phyloP scores from a whole-genome alignment of 257 asterid species.

The Anisodus acutangulus region DNA sequence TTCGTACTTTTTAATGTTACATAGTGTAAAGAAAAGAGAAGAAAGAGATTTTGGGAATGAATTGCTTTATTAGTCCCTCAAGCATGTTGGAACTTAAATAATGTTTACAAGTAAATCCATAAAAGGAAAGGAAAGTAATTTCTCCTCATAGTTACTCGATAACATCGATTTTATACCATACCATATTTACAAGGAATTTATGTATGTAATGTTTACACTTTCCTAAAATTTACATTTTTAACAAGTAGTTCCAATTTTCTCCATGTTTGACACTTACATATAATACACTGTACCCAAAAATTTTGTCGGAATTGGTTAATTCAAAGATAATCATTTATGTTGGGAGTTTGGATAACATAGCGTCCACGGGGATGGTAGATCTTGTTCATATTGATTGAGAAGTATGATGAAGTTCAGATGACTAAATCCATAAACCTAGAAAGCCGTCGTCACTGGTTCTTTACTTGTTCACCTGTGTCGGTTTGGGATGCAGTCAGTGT shows the following conservation, averaged over 20 bases:
- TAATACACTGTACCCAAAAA: neutral
- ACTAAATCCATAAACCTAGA: neutral
- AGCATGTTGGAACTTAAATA: neutral
- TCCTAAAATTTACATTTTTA: neutral
- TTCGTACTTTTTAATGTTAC: neutral
- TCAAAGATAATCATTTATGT: neutral
- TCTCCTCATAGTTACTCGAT: neutral
- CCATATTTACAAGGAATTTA: neutral
- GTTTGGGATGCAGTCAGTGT: constrained; percentile 6
- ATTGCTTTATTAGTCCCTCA: neutral
- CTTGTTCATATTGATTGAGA: constrained; percentile 3
- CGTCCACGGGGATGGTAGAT: neutral
- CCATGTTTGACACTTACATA: neutral
- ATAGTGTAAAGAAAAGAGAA: neutral
- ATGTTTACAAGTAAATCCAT: neutral
- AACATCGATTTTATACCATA: neutral
- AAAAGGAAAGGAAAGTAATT: neutral
- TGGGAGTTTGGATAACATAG: neutral
- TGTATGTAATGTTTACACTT: neutral
- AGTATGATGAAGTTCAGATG: constrained; percentile 1
- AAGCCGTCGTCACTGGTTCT: neutral
- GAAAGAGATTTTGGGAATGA: constrained; percentile 14
- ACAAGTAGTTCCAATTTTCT: neutral
- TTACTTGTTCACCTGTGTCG: neutral
- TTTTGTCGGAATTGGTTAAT: neutral